Evolutionary conservation across 495 filamentous ascomycete species (phyloP).

Genomic region (Astrothelium macrocarpum): DNA sequence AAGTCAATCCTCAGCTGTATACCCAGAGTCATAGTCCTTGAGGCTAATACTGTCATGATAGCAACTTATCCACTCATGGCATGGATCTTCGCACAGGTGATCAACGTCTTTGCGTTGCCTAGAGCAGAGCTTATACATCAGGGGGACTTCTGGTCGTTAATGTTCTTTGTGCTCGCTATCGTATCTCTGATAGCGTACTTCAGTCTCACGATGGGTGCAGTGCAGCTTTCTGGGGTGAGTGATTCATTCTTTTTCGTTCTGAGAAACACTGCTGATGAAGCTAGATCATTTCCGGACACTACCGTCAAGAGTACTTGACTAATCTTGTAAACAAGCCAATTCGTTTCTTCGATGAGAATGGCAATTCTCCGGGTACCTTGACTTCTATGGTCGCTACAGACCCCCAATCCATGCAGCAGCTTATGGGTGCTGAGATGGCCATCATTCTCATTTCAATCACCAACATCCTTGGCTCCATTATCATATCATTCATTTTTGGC

Average conservation of each 20-base stretch:
- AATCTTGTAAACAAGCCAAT: constrained; percentile 5
- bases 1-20: constrained; percentile 6
- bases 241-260: constrained; percentile 7
- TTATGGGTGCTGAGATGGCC: constrained; percentile 28
- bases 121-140: constrained; percentile 10
- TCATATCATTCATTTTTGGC: constrained; percentile 25
- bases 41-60: constrained; percentile 5
- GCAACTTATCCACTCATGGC: constrained; percentile 28
- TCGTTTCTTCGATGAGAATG: constrained; percentile 51
- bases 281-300: constrained; percentile 7
- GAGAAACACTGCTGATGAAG: constrained; percentile 6
- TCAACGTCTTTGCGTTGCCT: constrained; percentile 20
- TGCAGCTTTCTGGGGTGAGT: constrained; percentile 5
- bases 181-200: constrained; percentile 34
- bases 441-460: constrained; percentile 26
- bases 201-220: constrained; percentile 5
- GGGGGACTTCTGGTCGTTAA: constrained; percentile 25
- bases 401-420: constrained; percentile 31
- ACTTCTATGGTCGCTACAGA: constrained; percentile 48
- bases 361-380: constrained; percentile 55
- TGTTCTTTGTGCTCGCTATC: constrained; percentile 37
- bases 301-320: constrained; percentile 6
- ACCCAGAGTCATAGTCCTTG: constrained; percentile 2
- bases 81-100: constrained; percentile 25
- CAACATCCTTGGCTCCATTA: constrained; percentile 25